Conservation (phyloP, 2,329 filamentous ascomycete species). For the Cercospora sp. region DNA sequence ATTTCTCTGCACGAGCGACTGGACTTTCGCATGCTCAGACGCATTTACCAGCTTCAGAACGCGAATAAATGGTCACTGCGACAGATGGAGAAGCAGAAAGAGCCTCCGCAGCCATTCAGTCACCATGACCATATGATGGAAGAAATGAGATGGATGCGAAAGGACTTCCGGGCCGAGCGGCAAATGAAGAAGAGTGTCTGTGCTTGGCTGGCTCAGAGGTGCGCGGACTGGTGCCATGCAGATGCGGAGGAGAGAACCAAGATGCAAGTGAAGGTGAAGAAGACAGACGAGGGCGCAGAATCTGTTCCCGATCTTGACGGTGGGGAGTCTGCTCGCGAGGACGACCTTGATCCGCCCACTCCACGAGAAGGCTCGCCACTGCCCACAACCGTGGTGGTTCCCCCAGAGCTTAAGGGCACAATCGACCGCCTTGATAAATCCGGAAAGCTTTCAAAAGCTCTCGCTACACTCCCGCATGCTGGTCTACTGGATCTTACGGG, state of each 20-base stretch:
- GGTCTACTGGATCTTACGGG: slow-evolving; percentile 21
- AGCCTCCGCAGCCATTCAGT: slow-evolving; percentile 72
- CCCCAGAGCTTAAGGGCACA: slow-evolving; percentile 31
- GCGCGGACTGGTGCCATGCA: slow-evolving; percentile 76
- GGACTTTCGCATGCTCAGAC: slow-evolving; percentile 79
- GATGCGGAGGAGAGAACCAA: slow-evolving; percentile 61
- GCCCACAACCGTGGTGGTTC: slow-evolving; percentile 30
- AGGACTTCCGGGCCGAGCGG: slow-evolving; percentile 88
- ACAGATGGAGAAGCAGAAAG: slow-evolving; percentile 79
- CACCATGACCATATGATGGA: slow-evolving; percentile 86
- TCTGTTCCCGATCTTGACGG: slow-evolving; percentile 35
- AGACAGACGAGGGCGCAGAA: slow-evolving; percentile 24
- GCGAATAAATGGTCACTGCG: slow-evolving; percentile 89
- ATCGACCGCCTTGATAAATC: slow-evolving; percentile 32
- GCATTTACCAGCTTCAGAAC: slow-evolving; percentile 88
- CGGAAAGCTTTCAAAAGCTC: slow-evolving; percentile 32
- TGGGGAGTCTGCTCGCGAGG: slow-evolving; percentile 36
- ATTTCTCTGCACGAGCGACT: slow-evolving; percentile 82
- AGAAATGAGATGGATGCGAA: slow-evolving; percentile 98
- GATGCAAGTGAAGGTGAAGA: slow-evolving; percentile 67
- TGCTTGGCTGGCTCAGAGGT: slow-evolving; percentile 76
- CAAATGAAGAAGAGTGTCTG: slow-evolving; percentile 89
- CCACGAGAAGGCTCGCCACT: slow-evolving; percentile 24
- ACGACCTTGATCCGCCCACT: slow-evolving; percentile 34
- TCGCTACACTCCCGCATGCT: slow-evolving; percentile 32